phyloP scores from a whole-genome alignment of 345 rosid genomes.

The Passiflora organensis region DNA sequence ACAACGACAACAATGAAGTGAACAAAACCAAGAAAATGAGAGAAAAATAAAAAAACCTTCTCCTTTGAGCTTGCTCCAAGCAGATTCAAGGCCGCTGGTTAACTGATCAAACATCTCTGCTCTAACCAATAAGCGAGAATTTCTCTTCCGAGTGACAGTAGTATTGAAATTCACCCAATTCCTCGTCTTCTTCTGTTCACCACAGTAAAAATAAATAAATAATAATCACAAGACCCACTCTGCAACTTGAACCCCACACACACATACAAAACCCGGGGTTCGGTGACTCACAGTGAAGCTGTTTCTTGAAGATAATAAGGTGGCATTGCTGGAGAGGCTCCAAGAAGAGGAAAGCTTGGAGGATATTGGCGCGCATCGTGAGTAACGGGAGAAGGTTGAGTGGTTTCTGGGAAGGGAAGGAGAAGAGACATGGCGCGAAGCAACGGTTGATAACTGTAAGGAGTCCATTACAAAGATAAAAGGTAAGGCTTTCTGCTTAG shows the following conservation, averaged over 20 bases:
- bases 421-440: slow-evolving; percentile 46
- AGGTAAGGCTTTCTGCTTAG: no score
- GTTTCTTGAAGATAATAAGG: slow-evolving; percentile 50
- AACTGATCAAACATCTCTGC: slow-evolving; percentile 98
- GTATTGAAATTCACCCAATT: slow-evolving; percentile 53
- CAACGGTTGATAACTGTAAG: slow-evolving; percentile 34
- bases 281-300: slow-evolving; percentile 48
- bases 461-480: no score
- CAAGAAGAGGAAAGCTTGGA: slow-evolving; percentile 35
- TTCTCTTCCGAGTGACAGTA: slow-evolving; percentile 23
- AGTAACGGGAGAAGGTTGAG: slow-evolving; percentile 9
- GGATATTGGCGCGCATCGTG: slow-evolving; percentile 22
- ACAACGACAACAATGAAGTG: background rate
- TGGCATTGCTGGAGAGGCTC: slow-evolving; percentile 31
- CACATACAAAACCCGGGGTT: no score
- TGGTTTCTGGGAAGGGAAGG: slow-evolving; percentile 15
- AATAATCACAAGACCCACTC: background rate
- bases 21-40: background rate
- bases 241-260: background rate
- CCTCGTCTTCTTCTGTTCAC: slow-evolving; percentile 57
- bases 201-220: background rate
- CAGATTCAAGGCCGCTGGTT: slow-evolving; percentile 86
- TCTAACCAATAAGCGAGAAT: slow-evolving; percentile 41
- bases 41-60: slow-evolving; percentile 44
- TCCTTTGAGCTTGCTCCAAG: slow-evolving; percentile 98